A percentile compares a stretch with the other conserved stretches of the same genome.
phyloP scores from a whole-genome alignment of 2,329 filamentous ascomycete species.

The Sporothrix globosa region DNA sequence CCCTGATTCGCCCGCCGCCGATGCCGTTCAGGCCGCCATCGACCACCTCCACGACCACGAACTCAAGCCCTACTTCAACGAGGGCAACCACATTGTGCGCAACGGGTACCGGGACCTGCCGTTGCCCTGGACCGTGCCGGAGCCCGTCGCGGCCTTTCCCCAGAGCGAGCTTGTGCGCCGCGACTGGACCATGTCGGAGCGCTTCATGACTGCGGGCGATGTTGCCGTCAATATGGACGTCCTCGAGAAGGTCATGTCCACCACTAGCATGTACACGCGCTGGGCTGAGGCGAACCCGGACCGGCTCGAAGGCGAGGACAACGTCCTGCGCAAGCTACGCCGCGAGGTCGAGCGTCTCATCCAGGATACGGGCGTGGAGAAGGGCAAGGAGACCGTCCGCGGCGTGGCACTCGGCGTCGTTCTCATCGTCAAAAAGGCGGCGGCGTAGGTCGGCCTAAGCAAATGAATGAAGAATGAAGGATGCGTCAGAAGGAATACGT shows the following conservation, averaged over 20 bases:
- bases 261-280: conserved; percentile 47
- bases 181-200: conserved; percentile 48
- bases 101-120: conserved; percentile 49
- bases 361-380: conserved; percentile 44
- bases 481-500: background rate
- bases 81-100: conserved; percentile 49
- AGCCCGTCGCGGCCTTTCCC: conserved; percentile 46
- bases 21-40: conserved; percentile 49
- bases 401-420: conserved; percentile 24
- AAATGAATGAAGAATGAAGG: background rate
- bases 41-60: conserved; percentile 44
- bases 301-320: conserved; percentile 46
- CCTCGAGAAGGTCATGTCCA: conserved; percentile 46
- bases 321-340: conserved; percentile 36
- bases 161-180: conserved; percentile 46
- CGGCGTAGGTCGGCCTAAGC: background rate
- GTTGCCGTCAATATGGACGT: conserved; percentile 39
- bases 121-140: conserved; percentile 54
- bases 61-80: conserved; percentile 46
- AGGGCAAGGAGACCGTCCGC: conserved; percentile 40
- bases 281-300: conserved; percentile 53
- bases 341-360: conserved; percentile 37
- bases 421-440: conserved; percentile 22
- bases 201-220: background rate
- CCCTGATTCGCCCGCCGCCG: conserved; percentile 45